These are phyloP conservation scores for Suillus alpinus DNA, from an alignment of 768 basidiomycete species.

Conservation along the genomic window DNA sequence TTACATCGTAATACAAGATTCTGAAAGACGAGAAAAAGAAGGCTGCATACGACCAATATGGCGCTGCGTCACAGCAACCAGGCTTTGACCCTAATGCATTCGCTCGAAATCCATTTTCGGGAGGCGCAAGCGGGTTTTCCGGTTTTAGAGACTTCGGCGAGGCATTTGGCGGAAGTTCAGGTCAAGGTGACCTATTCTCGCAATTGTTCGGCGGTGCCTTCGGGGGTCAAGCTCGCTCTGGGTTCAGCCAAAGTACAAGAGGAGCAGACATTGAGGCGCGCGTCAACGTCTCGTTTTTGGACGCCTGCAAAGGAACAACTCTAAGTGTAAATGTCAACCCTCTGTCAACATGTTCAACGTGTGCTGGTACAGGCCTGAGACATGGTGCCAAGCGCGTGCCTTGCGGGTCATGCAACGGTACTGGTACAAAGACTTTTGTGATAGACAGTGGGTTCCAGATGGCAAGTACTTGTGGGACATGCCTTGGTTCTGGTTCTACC, in stretches of 20 bases:
- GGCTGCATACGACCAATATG: slow-evolving; percentile 87
- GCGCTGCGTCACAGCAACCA: slow-evolving; percentile 86
- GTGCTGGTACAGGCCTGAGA: slow-evolving; percentile 85
- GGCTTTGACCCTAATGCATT: slow-evolving; percentile 94
- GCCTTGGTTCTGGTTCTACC: slow-evolving; percentile 76
- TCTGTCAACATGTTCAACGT: slow-evolving; percentile 79
- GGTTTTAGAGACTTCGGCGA: slow-evolving; percentile 72
- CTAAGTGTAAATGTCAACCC: slow-evolving; percentile 76
- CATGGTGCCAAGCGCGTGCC: slow-evolving; percentile 77
- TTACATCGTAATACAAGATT: slow-evolving; percentile 48
- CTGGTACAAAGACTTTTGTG: slow-evolving; percentile 85
- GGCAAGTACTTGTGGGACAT: slow-evolving; percentile 85
- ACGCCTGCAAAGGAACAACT: slow-evolving; percentile 88
- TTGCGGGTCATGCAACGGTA: slow-evolving; percentile 80
- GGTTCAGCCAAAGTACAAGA: slow-evolving; percentile 43
- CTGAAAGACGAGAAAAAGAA: slow-evolving; percentile 95
- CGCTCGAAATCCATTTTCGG: slow-evolving; percentile 49
- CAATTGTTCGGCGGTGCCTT: slow-evolving; percentile 75
- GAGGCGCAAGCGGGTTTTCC: slow-evolving; percentile 55
- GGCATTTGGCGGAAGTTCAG: slow-evolving; percentile 46
- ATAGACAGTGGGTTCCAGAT: slow-evolving; percentile 95
- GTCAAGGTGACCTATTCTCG: slow-evolving; percentile 74
- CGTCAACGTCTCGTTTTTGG: slow-evolving; percentile 80
- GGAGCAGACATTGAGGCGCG: slow-evolving; percentile 83
- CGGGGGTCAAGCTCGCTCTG: slow-evolving; percentile 45